Conservation (phyloP, 495 filamentous ascomycete genomes). For the Extremus antarcticus region DNA sequence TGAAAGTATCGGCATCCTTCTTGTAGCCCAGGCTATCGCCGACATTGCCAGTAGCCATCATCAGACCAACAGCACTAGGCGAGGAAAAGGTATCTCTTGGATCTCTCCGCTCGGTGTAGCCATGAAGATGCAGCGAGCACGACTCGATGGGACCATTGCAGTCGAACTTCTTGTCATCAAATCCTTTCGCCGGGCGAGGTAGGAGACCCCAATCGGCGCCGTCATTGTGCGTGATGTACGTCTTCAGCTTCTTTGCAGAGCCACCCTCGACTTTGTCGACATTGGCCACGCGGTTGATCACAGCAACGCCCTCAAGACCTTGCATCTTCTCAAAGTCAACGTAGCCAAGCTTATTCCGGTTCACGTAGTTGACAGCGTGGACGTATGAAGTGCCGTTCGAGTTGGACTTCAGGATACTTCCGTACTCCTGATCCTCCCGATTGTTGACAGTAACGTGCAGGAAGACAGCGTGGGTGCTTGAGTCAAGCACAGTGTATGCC, state of each 20-base stretch:
- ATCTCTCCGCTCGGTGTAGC: constrained; percentile 81
- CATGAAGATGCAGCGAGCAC: constrained; percentile 85
- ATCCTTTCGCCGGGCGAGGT: constrained; percentile 53
- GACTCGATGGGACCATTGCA: constrained; percentile 51
- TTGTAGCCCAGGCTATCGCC: constrained; percentile 50
- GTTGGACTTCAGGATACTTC: constrained; percentile 92
- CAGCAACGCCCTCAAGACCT: constrained; percentile 75
- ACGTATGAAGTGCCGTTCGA: constrained; percentile 95
- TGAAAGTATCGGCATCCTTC: constrained; percentile 71
- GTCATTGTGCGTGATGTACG: constrained; percentile 91
- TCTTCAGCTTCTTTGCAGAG: constrained; percentile 67
- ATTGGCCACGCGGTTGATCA: constrained; percentile 80
- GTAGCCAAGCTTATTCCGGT: constrained; percentile 60
- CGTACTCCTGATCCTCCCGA: constrained; percentile 51
- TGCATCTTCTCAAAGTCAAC: constrained; percentile 96
- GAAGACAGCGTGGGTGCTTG: constrained; percentile 84
- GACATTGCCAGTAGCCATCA: constrained; percentile 87
- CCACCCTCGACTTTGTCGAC: constrained; percentile 46
- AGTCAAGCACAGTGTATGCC: constrained; percentile 86
- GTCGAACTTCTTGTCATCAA: constrained; percentile 54
- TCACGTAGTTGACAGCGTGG: constrained; percentile 63
- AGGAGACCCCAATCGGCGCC: constrained; percentile 74
- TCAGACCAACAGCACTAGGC: constrained; percentile 75
- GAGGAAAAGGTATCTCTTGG: constrained; percentile 75
- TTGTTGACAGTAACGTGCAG: constrained; percentile 72